Conservation (phyloP, 2,329 filamentous ascomycete genomes). For the Lojkania enalia region DNA sequence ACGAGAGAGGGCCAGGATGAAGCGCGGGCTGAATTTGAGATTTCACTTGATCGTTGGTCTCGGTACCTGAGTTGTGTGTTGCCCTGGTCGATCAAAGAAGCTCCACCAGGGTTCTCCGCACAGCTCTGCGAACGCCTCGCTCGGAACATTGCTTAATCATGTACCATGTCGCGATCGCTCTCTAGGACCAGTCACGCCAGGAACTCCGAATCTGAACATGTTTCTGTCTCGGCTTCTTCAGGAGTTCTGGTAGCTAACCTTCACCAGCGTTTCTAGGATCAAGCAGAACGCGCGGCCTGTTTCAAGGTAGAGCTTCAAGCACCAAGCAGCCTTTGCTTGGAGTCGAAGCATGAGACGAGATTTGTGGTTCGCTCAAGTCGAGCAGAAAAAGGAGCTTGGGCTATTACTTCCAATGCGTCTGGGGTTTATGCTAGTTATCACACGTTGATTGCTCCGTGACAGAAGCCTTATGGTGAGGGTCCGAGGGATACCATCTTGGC, state of each 20-base stretch:
- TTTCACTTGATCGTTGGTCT: constrained; percentile 16
- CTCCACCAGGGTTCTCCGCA: constrained; percentile 44
- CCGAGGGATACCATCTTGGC: no score
- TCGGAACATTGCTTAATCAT: constrained; percentile 43
- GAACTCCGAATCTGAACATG: constrained; percentile 24
- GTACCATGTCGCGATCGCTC: constrained; percentile 44
- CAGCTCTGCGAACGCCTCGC: constrained; percentile 40
- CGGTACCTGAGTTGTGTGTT: constrained; percentile 43
- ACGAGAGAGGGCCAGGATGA: neutral
- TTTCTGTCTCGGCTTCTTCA: constrained; percentile 31
- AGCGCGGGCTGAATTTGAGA: constrained; percentile 27
- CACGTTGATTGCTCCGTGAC: no score
- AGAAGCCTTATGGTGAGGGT: no score
- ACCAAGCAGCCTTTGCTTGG: constrained; percentile 17
- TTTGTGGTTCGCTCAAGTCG: constrained; percentile 10
- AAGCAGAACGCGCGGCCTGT: constrained; percentile 30
- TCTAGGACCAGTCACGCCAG: constrained; percentile 26
- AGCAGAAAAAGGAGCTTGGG: neutral
- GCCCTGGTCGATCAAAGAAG: constrained; percentile 39
- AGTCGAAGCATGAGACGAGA: constrained; percentile 24
- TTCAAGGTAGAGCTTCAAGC: constrained; percentile 22
- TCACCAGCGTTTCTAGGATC: constrained; percentile 5
- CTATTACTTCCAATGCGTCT: no score
- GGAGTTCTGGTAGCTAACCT: constrained; percentile 34
- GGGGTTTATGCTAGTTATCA: no score